A percentile compares a stretch with the other conserved stretches of the same genome.
phyloP scores from a whole-genome alignment of 148 eudicot genomes.

The Camellia lanceoleosa region DNA sequence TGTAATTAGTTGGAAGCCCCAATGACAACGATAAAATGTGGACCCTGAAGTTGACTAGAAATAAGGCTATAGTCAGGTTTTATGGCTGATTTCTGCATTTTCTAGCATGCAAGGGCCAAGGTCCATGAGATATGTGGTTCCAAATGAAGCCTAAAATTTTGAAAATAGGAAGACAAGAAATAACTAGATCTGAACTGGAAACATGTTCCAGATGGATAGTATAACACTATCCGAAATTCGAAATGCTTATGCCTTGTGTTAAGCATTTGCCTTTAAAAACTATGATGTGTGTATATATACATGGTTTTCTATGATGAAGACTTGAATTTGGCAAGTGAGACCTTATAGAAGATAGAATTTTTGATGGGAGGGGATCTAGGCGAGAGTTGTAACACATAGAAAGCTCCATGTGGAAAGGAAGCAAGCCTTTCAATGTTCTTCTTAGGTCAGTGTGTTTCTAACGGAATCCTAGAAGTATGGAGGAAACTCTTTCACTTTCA shows the following conservation, averaged over 20 bases:
- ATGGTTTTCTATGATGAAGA: not conserved
- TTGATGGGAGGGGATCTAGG: not conserved
- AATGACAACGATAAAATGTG: not conserved
- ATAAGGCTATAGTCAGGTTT: not conserved
- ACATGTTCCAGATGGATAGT: not conserved
- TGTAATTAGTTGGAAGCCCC: not conserved
- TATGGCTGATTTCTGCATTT: not conserved
- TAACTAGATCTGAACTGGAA: not conserved
- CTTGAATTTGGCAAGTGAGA: not conserved
- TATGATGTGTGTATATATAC: too few relatives aligned
- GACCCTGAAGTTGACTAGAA: not conserved
- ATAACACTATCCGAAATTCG: not conserved
- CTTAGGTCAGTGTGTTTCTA: not conserved
- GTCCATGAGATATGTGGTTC: not conserved
- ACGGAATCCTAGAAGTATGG: not conserved
- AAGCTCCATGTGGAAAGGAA: not conserved
- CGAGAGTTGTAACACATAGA: not conserved
- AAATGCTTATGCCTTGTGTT: too few relatives aligned
- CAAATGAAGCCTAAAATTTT: not conserved
- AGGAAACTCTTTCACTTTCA: not conserved
- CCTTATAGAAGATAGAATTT: not conserved
- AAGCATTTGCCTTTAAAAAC: too few relatives aligned
- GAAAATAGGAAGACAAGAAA: not conserved
- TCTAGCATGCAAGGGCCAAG: not conserved
- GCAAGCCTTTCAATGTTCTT: not conserved